Percentiles rank a stretch among this genome's conserved stretches.
Evolutionary conservation across 2,329 filamentous ascomycete species (phyloP).

Genomic region (Verticillium longisporum): DNA sequence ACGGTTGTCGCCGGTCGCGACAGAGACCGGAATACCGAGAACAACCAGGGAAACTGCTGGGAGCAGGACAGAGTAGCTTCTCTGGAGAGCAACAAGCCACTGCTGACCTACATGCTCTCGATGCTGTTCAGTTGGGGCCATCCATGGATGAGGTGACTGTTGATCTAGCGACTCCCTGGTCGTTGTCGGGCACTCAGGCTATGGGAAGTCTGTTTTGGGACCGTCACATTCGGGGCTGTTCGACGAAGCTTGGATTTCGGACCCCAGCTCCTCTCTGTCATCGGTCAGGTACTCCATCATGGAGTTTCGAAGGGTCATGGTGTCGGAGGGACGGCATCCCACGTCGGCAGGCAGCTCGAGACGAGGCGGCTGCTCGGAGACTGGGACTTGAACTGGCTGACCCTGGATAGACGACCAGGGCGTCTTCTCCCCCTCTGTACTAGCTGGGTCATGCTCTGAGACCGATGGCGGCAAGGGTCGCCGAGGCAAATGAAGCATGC

Average conservation of each 20-base stretch:
- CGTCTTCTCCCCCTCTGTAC: neutral
- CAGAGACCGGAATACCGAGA: constrained; percentile 34
- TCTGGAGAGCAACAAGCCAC: constrained; percentile 1
- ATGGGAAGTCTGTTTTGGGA: neutral
- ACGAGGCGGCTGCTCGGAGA: neutral
- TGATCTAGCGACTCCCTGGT: neutral
- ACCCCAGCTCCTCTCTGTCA: constrained; percentile 6
- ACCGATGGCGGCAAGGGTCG: neutral
- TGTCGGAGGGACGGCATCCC: constrained; percentile 4
- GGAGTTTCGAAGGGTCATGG: constrained; percentile 3
- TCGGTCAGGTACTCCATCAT: constrained; percentile 7
- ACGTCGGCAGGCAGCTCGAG: neutral
- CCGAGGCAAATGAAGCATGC: neutral
- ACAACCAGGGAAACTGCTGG: constrained; percentile 24
- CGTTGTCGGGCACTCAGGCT: constrained; percentile 4
- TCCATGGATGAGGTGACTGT: neutral
- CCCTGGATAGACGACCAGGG: neutral
- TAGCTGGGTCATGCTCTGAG: neutral
- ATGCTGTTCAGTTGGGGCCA: neutral
- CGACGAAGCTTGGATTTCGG: constrained; percentile 4
- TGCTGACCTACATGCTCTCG: neutral
- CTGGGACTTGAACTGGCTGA: too few relatives aligned
- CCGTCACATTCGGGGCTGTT: neutral
- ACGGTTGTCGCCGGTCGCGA: constrained; percentile 22
- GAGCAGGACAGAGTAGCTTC: constrained; percentile 19